Evolutionary conservation across 129 eudicot species (phyloP).

Genomic region (Centaurea solstitialis): DNA sequence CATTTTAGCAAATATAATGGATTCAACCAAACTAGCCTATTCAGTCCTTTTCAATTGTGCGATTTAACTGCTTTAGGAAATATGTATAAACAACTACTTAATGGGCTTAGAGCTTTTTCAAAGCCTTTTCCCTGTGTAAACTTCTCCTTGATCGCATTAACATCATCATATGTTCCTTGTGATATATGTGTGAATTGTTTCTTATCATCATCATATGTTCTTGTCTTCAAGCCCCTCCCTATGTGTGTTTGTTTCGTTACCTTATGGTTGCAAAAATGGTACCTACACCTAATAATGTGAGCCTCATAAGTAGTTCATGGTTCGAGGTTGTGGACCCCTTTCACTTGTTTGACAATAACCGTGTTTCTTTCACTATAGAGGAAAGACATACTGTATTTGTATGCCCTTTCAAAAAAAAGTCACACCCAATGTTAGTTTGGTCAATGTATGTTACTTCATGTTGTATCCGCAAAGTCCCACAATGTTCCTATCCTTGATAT

Average conservation of each 20-base stretch:
- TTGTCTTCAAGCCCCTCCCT: too few species aligned
- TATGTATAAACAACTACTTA: not conserved
- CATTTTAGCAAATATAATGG: not conserved
- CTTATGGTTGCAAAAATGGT: not conserved
- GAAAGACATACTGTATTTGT: not conserved
- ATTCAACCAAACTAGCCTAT: not conserved
- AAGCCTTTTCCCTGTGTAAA: not conserved
- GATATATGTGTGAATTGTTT: not conserved
- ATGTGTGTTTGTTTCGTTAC: not conserved
- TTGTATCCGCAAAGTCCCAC: not conserved
- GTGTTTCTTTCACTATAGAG: not conserved
- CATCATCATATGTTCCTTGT: too few species aligned
- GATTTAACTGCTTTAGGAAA: not conserved
- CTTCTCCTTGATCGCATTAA: too few species aligned
- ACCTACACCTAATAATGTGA: not conserved
- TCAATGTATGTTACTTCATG: too few species aligned
- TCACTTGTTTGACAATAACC: not conserved
- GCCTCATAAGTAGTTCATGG: not conserved
- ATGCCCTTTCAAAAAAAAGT: not conserved
- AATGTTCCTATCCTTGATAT: not conserved
- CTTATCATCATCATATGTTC: too few species aligned
- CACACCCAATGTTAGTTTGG: not conserved
- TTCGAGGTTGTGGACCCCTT: not conserved
- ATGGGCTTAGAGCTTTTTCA: not conserved
- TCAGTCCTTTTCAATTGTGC: not conserved